Evolutionary conservation across 2,329 filamentous ascomycete species (phyloP), one percentile per base, ranked within the genome.

Genomic region (Epichloe typhina): DNA sequence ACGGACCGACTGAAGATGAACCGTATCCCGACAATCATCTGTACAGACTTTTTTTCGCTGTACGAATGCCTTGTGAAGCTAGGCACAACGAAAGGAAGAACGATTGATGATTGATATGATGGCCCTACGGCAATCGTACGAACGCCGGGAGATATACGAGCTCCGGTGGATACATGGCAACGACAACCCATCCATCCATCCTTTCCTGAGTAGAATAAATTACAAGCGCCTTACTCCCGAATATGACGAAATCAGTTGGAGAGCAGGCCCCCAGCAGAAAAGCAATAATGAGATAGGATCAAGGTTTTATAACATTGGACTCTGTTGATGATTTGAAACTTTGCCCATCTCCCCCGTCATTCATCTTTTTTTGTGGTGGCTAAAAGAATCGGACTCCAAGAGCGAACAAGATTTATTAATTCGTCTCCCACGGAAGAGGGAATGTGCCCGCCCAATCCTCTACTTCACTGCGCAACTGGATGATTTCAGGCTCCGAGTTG

Each of bases 371-470:
- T 19, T 8, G 26, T 31, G 17, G 17, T 17, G 26, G 26, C 31
- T 31, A 31, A 11, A 11, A 31, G 9, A 31, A 31, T 31, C 31
- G 8, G 31, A 31, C 31, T 31, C 11, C 1, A 31, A 31, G 31
- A 31, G 31, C 31, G 31, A 31, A 31, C 9, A 31, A 31, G 9
- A 31, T 31, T 48, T 50, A 67, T 56, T 62, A 57, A 23, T 59
- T 59, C 44, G 68, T 63, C 48, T 78, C 74, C 84, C 84, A 88
- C 11, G 84, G 84, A 57, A 87, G 67, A 3, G 81, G 76, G 61
- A 87, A 88, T 1, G 83, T 86, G 48, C 83, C 79, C 11, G 86
- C 84, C 84, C 85, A 89, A 59, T 85, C 82, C 58, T 82, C 79
- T n/a, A 89, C 84, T 69, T 88, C 84, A 56, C 80, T 79, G 57